Evolutionary conservation across 1,139 yeast species (phyloP), one percentile per base, ranked within the genome.

Genomic region (Lodderomyces orthopsilosis): DNA sequence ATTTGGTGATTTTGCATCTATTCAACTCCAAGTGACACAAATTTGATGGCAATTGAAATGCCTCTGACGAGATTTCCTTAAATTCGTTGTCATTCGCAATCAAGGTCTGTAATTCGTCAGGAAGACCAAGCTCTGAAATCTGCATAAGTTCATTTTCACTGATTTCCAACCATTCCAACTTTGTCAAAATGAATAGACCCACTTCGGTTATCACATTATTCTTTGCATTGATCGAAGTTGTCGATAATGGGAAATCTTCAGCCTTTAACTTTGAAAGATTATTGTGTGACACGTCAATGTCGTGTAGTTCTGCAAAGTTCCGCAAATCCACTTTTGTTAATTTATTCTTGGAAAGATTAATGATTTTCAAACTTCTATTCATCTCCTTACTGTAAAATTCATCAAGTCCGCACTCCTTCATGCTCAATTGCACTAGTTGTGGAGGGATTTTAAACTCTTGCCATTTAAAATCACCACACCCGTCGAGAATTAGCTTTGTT

Each of bases 11-110:
- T 27, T 46, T 48, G 37, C 51, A 48, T 34, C 41, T 37, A 34
- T 42, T 48, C 32, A 50, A 37, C 37, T 46, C 51, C 37, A 50
- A 43, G 39, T 48, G 49, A 33, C 46, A 41, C 13, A 50, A 44
- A 2, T 33, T 41, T 14, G 36, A 19, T n/a, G 53, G 51, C 8
- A 48, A 17, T 15, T 34, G 24, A 35, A 45, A 45, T 6, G 23
- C 28, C 4, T 42, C 42, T 36, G 38, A 13, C 10, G 33, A 19
- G 10, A 50, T 35, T 21, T 43, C 45, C 18, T 35, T 17, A 7
- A 50, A 37, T 9, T 26, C 18, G 37, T 50, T 48, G 26, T 38
- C 33, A 34, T 42, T 48, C 36, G 46, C n/a, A 19, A 41, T 42
- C 18, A 50, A 47, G 4, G 46, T 47, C 21, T 24, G 39, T 26